Conservation (phyloP, 805 yeast genomes). For the Starmerella stigmatis region DNA sequence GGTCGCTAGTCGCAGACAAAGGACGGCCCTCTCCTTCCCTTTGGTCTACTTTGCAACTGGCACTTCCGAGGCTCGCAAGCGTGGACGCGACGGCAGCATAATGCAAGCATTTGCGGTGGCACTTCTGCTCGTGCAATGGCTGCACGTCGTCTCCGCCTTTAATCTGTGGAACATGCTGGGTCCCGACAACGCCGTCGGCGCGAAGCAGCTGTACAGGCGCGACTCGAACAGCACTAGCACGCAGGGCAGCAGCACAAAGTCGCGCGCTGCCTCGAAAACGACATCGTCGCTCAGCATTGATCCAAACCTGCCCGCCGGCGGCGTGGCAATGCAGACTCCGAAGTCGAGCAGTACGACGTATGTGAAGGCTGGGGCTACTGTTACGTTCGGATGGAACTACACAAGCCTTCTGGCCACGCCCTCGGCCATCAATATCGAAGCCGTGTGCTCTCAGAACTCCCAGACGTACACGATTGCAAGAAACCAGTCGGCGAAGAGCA, state of each 20-base stretch:
- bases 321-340: conserved; percentile 30
- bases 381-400: conserved; percentile 35
- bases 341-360: conserved; percentile 30
- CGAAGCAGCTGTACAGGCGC: background rate
- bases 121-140: background rate
- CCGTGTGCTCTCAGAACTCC: conserved; percentile 31
- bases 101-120: background rate
- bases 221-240: conserved; percentile 3
- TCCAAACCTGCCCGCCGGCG: conserved; percentile 33
- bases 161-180: background rate
- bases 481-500: conserved; percentile 27
- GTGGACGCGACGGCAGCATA: background rate
- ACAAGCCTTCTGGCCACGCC: conserved; percentile 33
- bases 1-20: no score
- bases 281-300: conserved; percentile 22
- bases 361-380: conserved; percentile 32
- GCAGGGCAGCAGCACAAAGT: background rate
- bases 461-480: conserved; percentile 33
- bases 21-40: no score
- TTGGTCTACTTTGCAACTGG: no score
- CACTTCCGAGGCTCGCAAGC: no score
- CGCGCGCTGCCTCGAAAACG: conserved; percentile 1
- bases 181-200: background rate
- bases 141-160: background rate
- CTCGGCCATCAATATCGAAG: conserved; percentile 32